Conservation (phyloP, 176 grass and related monocot species). For the Oryza rufipogon region DNA sequence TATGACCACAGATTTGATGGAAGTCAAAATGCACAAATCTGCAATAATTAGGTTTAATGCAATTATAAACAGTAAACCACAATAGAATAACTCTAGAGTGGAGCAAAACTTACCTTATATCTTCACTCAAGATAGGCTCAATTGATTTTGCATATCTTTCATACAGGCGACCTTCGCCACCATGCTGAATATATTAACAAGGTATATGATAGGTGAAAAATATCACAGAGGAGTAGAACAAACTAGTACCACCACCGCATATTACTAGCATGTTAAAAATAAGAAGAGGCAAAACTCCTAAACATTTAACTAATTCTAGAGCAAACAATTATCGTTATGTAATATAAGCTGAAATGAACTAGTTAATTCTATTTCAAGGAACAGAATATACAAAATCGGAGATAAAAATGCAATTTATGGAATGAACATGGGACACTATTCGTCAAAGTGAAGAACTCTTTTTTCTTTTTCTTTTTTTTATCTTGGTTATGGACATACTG, state of each 20-base stretch:
- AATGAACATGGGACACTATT: background rate
- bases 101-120: constrained; percentile 62
- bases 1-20: constrained; percentile 86
- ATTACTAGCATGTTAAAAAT: background rate
- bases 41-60: constrained; percentile 15
- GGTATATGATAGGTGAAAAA: background rate
- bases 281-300: background rate
- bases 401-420: background rate
- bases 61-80: constrained; percentile 22
- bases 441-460: too few species aligned
- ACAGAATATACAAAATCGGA: background rate
- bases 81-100: constrained; percentile 13
- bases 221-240: background rate
- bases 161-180: constrained; percentile 79
- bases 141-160: constrained; percentile 78
- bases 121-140: constrained; percentile 84
- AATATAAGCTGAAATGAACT: background rate
- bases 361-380: constrained; percentile 4
- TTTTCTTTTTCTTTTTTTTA: too few species aligned
- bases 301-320: background rate
- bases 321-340: background rate
- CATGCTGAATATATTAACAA: constrained; percentile 61
- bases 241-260: background rate
- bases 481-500: too few species aligned
- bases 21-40: constrained; percentile 96